Conservation (phyloP, 306 rosid species). For the Castanea sativa region DNA sequence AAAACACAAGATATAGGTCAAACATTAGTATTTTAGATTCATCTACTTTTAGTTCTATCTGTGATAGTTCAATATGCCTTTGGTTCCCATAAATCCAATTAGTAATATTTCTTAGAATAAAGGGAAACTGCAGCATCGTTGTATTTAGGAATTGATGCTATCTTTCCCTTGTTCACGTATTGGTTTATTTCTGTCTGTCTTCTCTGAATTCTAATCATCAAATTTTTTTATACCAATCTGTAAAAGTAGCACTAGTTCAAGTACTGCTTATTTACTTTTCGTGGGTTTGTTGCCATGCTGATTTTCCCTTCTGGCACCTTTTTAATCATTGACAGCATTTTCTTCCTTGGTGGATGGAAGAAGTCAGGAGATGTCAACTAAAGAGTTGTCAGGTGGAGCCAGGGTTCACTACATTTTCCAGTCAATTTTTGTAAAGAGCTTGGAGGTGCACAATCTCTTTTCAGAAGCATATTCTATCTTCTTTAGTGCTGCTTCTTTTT, state of each 20-base stretch:
- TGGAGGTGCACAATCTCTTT: conserved; percentile 30
- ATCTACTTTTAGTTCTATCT: neutral
- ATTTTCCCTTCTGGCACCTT: neutral
- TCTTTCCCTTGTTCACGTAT: neutral
- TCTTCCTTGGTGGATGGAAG: conserved; percentile 42
- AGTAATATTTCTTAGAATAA: neutral
- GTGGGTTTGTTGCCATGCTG: neutral
- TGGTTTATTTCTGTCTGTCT: neutral
- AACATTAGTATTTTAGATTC: neutral
- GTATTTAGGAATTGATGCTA: neutral
- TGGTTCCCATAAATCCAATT: neutral
- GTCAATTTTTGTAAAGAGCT: conserved; percentile 46
- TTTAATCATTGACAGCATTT: conserved; percentile 31
- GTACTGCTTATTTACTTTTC: neutral
- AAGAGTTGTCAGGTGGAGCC: conserved; percentile 44
- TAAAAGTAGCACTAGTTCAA: neutral
- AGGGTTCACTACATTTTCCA: conserved; percentile 47
- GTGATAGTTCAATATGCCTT: neutral
- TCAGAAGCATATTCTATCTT: neutral
- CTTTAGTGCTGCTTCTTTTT: neutral
- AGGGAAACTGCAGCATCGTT: neutral
- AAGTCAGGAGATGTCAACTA: conserved; percentile 31
- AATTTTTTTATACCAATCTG: neutral
- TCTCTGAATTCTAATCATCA: neutral
- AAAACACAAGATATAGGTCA: neutral